A percentile compares a stretch with the other conserved stretches of the same genome.
phyloP scores from a whole-genome alignment of 2,329 filamentous ascomycete species.

The Rutstroemia sp. region DNA sequence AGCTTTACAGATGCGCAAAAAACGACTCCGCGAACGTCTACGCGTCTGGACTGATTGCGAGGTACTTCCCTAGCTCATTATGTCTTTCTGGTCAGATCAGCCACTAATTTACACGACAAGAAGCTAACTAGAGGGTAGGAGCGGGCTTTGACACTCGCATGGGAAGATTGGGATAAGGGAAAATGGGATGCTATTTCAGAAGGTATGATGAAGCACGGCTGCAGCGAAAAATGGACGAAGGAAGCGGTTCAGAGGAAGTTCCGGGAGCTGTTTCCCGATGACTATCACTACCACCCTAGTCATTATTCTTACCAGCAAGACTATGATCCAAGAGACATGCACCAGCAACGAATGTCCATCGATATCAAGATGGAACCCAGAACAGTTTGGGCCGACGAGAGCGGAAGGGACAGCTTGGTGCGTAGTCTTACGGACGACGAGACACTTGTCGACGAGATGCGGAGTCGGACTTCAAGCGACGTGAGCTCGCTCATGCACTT shows the following conservation, averaged over 20 bases:
- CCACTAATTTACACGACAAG: conserved; percentile 10
- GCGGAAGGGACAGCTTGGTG: not conserved
- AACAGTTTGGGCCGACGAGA: not conserved
- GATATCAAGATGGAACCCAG: conserved; percentile 2
- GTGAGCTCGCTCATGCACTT: conserved; percentile 10
- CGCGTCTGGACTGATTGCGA: conserved; percentile 18
- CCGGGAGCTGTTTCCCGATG: conserved; percentile 23
- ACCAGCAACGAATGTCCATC: not conserved
- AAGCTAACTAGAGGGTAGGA: conserved; percentile 19
- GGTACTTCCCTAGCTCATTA: conserved; percentile 16
- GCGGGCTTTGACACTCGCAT: conserved; percentile 26
- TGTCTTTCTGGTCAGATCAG: conserved; percentile 1
- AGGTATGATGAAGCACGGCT: conserved; percentile 29
- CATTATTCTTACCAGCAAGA: not conserved
- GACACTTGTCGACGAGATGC: conserved; percentile 13
- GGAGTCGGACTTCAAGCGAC: conserved; percentile 15
- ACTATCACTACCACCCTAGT: not conserved
- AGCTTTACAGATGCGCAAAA: conserved; percentile 33
- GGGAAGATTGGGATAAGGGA: conserved; percentile 26
- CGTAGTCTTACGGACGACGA: conserved; percentile 2
- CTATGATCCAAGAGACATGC: not conserved
- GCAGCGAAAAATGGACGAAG: conserved; percentile 29
- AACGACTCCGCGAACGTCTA: conserved; percentile 30
- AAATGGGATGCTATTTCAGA: conserved; percentile 29
- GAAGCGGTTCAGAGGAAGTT: conserved; percentile 30